These are phyloP conservation scores for Triglochin maritima DNA, from an alignment of 106 monocot species.

Conservation along the genomic window DNA sequence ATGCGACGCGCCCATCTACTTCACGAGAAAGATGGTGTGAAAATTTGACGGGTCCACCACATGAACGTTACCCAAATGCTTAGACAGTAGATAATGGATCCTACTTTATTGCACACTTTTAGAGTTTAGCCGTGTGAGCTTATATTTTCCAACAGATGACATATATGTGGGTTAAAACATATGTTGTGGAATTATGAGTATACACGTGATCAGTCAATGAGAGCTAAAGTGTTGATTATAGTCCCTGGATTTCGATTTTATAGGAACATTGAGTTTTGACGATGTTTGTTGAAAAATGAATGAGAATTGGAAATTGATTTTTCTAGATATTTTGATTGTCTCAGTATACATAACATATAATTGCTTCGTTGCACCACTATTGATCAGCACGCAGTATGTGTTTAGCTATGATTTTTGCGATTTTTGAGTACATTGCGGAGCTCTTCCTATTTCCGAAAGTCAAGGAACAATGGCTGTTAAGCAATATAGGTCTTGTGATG, in stretches of 20 bases:
- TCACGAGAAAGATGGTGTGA: too few relatives aligned
- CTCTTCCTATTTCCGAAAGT: slow-evolving; percentile 40
- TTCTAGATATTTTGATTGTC: neutral
- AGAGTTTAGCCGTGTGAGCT: too few relatives aligned
- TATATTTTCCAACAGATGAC: too few relatives aligned
- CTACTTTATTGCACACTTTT: too few relatives aligned
- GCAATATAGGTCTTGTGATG: slow-evolving; percentile 57
- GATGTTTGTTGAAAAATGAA: neutral
- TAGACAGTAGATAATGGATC: too few relatives aligned
- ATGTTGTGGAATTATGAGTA: too few relatives aligned
- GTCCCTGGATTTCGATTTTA: neutral
- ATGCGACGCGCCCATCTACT: too few relatives aligned
- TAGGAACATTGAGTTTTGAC: neutral
- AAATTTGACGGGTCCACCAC: too few relatives aligned
- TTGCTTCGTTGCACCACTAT: slow-evolving; percentile 47
- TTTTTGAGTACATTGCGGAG: slow-evolving; percentile 69
- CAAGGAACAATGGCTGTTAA: slow-evolving; percentile 59
- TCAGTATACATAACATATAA: neutral
- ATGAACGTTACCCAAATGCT: too few relatives aligned
- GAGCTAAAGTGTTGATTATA: neutral
- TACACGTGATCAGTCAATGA: too few relatives aligned
- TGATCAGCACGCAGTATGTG: slow-evolving; percentile 82
- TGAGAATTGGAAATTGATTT: neutral
- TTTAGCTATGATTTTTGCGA: slow-evolving; percentile 66
- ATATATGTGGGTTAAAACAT: too few relatives aligned